Evolutionary conservation across 257 asterid genomes (phyloP), one percentile per base, ranked within the genome.

Genomic region (Verbascum thapsus): DNA sequence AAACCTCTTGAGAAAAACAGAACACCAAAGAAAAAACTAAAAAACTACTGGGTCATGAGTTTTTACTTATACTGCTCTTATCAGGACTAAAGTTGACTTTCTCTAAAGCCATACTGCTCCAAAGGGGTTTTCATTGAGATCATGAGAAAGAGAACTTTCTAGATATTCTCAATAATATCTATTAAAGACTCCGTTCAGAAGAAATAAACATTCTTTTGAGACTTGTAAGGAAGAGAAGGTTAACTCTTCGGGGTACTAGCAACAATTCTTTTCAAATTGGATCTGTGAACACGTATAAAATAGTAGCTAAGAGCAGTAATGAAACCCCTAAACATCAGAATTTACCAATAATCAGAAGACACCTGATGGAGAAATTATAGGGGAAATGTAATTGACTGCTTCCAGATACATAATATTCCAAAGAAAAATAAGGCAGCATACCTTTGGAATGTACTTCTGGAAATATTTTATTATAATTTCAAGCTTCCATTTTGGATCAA

Each of bases 401-500:
- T 8, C 0, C 2, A 44, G 40, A 58, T 22, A 57, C 47, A 66
- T 55, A 32, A 12, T 53, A 47, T 8, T 26, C 49, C 49, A 40
- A 60, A 55, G 41, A 37, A 10, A 64, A 61, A 53, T n/a, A 42
- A 61, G 69, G 59, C 37, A 66, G 23, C 69, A 38, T 74, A 87
- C 99, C 91, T 82, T 83, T 0, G 90, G 78, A 17, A 82, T 83
- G 74, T 87, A 92, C 84, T 89, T 92, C 71, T 70, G 94, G 76
- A 92, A 84, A 79, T 83, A 87, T 64, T 82, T 87, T 59, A 83
- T 73, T 57, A 85, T 71, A 43, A 87, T 73, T 59, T 83, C 76
- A 56, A 89, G 94, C 79, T 80, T 89, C 86, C 76, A 69, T 51
- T 73, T 76, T 9, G 86, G 89, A 78, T 89, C 96, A 72, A 92